A percentile compares a stretch with the other conserved stretches of the same genome.
Conservation (phyloP, 2,329 filamentous ascomycete species). For the Aspergillus terreus region DNA sequence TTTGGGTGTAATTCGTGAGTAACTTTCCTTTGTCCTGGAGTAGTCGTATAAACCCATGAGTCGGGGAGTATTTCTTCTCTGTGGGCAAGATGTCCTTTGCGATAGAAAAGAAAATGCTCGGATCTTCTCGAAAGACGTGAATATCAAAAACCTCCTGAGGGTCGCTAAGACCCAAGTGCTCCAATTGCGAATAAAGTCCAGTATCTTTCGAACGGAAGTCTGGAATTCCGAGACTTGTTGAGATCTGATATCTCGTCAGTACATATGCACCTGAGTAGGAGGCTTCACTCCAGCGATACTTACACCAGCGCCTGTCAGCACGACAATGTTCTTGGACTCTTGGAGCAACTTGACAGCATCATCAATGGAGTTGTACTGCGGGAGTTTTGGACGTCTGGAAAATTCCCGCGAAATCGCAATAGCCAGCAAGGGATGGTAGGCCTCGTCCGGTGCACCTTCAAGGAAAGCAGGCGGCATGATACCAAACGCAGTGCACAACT, state of each 20-base stretch:
- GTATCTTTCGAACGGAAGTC: constrained; percentile 94
- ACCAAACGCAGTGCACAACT: constrained; percentile 81
- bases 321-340: constrained; percentile 76
- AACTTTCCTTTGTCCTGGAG: constrained; percentile 85
- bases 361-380: constrained; percentile 77
- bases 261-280: neutral
- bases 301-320: constrained; percentile 85
- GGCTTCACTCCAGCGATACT: constrained; percentile 13
- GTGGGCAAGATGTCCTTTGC: constrained; percentile 86
- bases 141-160: constrained; percentile 97
- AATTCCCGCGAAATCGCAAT: constrained; percentile 77
- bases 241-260: constrained; percentile 55
- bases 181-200: constrained; percentile 83
- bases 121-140: constrained; percentile 77
- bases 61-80: constrained; percentile 78
- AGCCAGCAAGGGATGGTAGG: constrained; percentile 71
- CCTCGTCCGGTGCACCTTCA: constrained; percentile 67
- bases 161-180: constrained; percentile 71
- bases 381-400: constrained; percentile 74
- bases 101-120: constrained; percentile 83
- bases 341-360: constrained; percentile 78
- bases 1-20: constrained; percentile 96
- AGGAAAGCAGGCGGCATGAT: constrained; percentile 71
- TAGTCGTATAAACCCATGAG: constrained; percentile 87
- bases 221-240: constrained; percentile 91